Conservation (phyloP, 108 stramenopile species). For the Schizochytrium sp. region DNA sequence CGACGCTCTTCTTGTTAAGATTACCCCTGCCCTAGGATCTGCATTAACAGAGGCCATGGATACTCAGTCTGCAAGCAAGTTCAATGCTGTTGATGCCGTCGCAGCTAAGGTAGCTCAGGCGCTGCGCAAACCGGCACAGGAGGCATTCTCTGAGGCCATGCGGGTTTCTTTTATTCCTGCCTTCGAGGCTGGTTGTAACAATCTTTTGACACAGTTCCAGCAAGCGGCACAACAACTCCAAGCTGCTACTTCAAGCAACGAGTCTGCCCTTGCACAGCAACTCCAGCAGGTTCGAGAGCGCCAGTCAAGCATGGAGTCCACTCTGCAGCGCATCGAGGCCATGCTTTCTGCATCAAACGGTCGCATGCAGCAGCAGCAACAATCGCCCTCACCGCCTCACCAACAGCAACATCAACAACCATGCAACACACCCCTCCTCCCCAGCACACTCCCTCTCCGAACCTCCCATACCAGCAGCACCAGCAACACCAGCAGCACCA, state of each 20-base stretch:
- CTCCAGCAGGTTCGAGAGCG: conserved; percentile 15
- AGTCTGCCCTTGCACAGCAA: neutral
- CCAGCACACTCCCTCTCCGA: too few species aligned
- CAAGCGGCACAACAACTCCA: neutral
- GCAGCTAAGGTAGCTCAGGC: conserved; percentile 21
- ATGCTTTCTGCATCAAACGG: neutral
- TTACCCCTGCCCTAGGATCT: neutral
- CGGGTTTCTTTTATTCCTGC: conserved; percentile 14
- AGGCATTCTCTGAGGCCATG: conserved; percentile 6
- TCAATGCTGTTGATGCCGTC: neutral
- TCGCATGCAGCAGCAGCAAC: conserved; percentile 27
- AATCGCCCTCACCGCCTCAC: neutral
- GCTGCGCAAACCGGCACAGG: neutral
- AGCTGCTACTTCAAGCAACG: neutral
- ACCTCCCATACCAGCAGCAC: neutral
- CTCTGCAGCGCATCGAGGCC: neutral
- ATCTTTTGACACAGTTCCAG: neutral
- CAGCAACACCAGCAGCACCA: neutral
- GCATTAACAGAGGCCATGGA: neutral
- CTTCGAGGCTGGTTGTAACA: conserved; percentile 56
- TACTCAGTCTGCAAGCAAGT: neutral
- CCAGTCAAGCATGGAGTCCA: conserved; percentile 15
- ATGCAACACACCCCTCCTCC: neutral
- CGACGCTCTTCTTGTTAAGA: neutral
- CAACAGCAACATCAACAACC: neutral